Base-by-base conservation (phyloP, 208 protist species). In the Acanthamoeba rhysodes region DNA sequence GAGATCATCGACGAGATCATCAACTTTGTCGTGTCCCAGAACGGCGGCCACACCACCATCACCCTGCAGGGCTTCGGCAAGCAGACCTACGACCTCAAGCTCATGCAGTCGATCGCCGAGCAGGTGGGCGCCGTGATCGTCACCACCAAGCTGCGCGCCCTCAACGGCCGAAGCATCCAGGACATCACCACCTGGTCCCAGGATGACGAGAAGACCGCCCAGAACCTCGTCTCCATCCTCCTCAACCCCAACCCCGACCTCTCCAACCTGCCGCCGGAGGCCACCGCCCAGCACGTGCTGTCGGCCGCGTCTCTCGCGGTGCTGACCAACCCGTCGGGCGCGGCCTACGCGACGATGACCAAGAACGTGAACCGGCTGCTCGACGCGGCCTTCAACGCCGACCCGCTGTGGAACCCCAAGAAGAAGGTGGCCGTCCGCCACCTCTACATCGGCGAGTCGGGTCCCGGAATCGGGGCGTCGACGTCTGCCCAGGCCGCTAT, bases 131-230 rank as follows among this genome's bases (percentile, higher is more conserved):
- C 18, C n/a, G 16, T 45, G 24, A 78, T 78, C 70, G 32, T 41
- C 70, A 78, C 70, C 24, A 20, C 14, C 9, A 78, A 41, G 70
- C 70, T 78, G 32, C 10, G 20, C 32, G 70, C 34, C 8, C 34
- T 78, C 32, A 78, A 78, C 2, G 70, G 70, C 27, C 10, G 10
- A 10, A 45, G n/a, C 70, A 78, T 78, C 20, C 70, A 78, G 32
- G 70, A 78, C 70, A 78, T 78, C 70, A 78, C 34, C 70, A 78
- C 70, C 34, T 78, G 70, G 70, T 34, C n/a, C 10, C n/a, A 78
- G 16, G 70, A 34, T 34, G 70, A 78, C 32, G 70, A 78, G 32
- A 29, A 9, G n/a, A 78, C n/a, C 32, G 34, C 70, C 29, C 20
- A 9, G 32, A 78, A 2, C 9, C 70, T 78, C 32, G 70, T 45